These are phyloP conservation scores for Arthrinium phaeospermum DNA, from an alignment of 2,329 filamentous ascomycete genomes.

Conservation along the genomic window DNA sequence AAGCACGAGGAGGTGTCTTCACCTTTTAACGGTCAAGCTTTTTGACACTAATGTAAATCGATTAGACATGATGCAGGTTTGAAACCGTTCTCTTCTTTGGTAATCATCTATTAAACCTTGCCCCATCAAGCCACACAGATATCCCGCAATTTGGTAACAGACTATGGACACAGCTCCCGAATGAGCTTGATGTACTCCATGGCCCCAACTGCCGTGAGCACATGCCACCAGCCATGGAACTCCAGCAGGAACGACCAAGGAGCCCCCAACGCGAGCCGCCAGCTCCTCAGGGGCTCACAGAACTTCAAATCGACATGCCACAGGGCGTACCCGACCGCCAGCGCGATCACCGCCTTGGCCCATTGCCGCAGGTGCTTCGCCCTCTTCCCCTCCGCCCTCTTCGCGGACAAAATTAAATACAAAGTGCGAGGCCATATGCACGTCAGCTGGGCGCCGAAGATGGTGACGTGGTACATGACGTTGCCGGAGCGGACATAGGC, in stretches of 20 bases:
- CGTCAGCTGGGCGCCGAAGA: slow-evolving; percentile 42
- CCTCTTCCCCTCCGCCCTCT: slow-evolving; percentile 33
- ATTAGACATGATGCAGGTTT: no score
- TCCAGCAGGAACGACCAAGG: slow-evolving; percentile 63
- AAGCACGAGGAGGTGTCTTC: no score
- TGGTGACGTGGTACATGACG: slow-evolving; percentile 50
- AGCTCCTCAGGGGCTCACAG: slow-evolving; percentile 52
- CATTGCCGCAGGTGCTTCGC: slow-evolving; percentile 26
- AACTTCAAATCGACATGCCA: slow-evolving; percentile 63
- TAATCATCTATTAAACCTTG: neutral
- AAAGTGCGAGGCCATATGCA: slow-evolving; percentile 33
- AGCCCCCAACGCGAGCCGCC: slow-evolving; percentile 53
- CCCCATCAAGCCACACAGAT: no score
- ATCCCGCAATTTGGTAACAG: neutral
- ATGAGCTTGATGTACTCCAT: slow-evolving; percentile 45
- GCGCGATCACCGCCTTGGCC: slow-evolving; percentile 39
- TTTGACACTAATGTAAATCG: no score
- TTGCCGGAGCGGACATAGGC: slow-evolving; percentile 50
- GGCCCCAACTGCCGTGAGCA: slow-evolving; percentile 62
- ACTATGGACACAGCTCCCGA: neutral
- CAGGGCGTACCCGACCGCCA: slow-evolving; percentile 54
- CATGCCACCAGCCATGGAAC: slow-evolving; percentile 69
- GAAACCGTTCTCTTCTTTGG: no score
- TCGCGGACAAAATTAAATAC: slow-evolving; percentile 41
- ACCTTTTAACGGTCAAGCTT: no score